Base-by-base conservation (phyloP, 257 asterid genomes). In the Lithospermum erythrorhizon region DNA sequence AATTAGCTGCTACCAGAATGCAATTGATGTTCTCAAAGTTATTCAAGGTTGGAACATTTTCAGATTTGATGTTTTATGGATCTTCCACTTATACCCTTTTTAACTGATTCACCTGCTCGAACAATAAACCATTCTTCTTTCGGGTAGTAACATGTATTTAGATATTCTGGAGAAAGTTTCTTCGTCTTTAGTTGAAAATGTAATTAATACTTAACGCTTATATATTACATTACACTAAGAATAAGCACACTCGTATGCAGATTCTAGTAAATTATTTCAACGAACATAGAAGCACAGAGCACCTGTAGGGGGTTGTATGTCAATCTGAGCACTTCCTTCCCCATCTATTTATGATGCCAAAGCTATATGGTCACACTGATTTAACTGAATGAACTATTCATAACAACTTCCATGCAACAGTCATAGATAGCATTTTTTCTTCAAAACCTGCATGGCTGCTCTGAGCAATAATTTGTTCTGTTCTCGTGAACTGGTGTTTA, bases 21-120 rank as follows among this genome's bases (percentile, higher is more conserved):
- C 82, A 81, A 72, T 64, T 61, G 68, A 37, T 73, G 55, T 76
- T 75, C 72, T 59, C 78, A 17, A 62, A 81, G 66, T 83, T 90
- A 70, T 78, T 83, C 95, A 77, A 87, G 96, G 97, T 90, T 57
- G 61, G 20, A 59, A 41, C 58, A 24, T 30, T 67, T 71, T 15
- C 49, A 37, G 47, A 57, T 59, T 22, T 24, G 18, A 11, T 41
- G 49, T 41, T 11, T 35, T 13, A 35, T 35, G 13, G 2, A 6
- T 35, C 4, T 41, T 41, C 14, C 49, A 11, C 49, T 41, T 11
- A 13, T 41, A 41, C 49, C 17, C 2, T 41, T 37, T 41, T 41
- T 4, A 41, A 13, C 14, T 11, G 49, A 41, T 41, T 41, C 17
- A 41, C 14, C 17, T 41, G 49, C 49, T 41, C 49, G 2, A 41